A percentile compares a stretch with the other conserved stretches of the same genome.
These are phyloP conservation scores for Grosmannia penicillata DNA, from an alignment of 2,329 filamentous ascomycete species.

Conservation along the genomic window DNA sequence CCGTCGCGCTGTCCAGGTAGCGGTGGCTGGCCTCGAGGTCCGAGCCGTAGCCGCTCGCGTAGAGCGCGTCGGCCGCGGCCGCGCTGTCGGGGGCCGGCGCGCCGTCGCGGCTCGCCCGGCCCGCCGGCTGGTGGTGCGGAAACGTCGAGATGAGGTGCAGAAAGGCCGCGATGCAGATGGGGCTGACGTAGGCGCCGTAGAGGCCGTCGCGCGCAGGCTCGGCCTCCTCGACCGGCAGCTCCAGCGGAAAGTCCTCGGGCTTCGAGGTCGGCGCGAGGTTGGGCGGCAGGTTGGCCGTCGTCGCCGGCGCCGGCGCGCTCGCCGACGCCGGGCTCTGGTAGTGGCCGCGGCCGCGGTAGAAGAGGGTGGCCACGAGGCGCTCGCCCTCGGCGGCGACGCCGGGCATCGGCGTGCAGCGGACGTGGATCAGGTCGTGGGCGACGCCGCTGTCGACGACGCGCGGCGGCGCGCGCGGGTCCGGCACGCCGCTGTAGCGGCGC, in stretches of 20 bases:
- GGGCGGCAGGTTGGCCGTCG: conserved; percentile 22
- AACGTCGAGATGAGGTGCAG: conserved; percentile 51
- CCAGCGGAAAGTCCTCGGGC: conserved; percentile 23
- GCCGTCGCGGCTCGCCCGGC: too few relatives aligned
- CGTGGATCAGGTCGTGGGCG: conserved; percentile 46
- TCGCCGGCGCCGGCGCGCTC: conserved; percentile 8
- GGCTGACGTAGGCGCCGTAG: conserved; percentile 51
- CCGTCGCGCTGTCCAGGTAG: conserved; percentile 44
- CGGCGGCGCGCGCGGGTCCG: conserved; percentile 41
- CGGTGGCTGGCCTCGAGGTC: conserved; percentile 47
- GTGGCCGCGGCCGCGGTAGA: conserved; percentile 36
- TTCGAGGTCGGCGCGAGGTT: conserved; percentile 44
- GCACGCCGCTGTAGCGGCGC: conserved; percentile 44
- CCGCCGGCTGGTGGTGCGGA: conserved; percentile 32
- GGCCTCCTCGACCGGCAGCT: conserved; percentile 7
- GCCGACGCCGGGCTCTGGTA: conserved; percentile 6
- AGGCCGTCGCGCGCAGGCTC: conserved; percentile 42
- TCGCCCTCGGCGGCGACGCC: conserved; percentile 27
- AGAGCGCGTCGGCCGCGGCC: not conserved
- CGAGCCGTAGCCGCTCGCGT: conserved; percentile 12
- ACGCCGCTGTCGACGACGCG: conserved; percentile 47
- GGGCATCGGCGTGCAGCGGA: conserved; percentile 40
- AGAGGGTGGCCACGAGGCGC: conserved; percentile 45
- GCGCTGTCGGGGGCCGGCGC: not conserved
- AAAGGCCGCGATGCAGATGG: conserved; percentile 50